A percentile compares a stretch with the other conserved stretches of the same genome.
phyloP scores from a whole-genome alignment of 2,329 filamentous ascomycete genomes.

The Apiospora malaysiana region DNA sequence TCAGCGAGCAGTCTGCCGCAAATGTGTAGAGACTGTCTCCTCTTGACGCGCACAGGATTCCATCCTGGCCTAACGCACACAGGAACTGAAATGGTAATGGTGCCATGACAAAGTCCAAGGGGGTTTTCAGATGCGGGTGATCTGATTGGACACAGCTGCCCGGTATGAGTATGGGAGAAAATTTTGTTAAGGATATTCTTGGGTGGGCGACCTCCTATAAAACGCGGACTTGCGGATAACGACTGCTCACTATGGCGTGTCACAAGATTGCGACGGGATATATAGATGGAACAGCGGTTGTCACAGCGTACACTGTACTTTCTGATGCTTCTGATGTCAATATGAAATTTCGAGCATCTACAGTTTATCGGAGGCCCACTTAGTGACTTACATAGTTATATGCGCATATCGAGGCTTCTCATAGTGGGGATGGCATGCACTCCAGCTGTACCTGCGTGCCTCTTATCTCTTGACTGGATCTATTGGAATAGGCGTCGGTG shows the following conservation, averaged over 20 bases:
- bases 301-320: not conserved
- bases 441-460: no score
- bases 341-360: slow-evolving; percentile 16
- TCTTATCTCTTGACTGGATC: no score
- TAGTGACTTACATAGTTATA: not conserved
- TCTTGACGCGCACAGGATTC: slow-evolving; percentile 24
- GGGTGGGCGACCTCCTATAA: not conserved
- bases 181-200: not conserved
- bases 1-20: slow-evolving; percentile 20
- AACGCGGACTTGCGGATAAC: not conserved
- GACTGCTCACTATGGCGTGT: not conserved
- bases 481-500: no score
- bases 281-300: not conserved
- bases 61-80: slow-evolving; percentile 19
- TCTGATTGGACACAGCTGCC: not conserved
- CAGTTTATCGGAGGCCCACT: not conserved
- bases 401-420: not conserved
- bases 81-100: slow-evolving; percentile 25
- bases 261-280: not conserved
- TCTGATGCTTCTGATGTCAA: not conserved
- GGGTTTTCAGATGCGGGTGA: not conserved
- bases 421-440: not conserved
- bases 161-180: not conserved
- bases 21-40: slow-evolving; percentile 26
- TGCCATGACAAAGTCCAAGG: not conserved